Evolutionary conservation across 1,284 basidiomycete genomes (phyloP), one percentile per base, ranked within the genome.

Genomic region (Leccinum fallax): DNA sequence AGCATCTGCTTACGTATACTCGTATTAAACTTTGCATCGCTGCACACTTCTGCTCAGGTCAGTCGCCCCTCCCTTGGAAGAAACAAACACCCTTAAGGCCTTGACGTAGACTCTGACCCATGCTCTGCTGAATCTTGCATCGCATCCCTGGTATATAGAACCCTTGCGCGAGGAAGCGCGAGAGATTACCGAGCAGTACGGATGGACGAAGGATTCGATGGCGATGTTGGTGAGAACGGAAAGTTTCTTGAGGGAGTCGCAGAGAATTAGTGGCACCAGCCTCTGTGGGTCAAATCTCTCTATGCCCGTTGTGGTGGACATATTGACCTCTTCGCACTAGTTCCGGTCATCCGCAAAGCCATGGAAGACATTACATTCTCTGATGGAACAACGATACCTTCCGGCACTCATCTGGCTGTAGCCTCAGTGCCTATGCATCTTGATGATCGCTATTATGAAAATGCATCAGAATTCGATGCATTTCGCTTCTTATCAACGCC

Each of bases 31-130:
- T 79, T 83, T 62, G 77, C 78, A 10, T 74, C 79, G 3, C 68
- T 81, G 57, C 79, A 81, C 56, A 80, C 74, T 4, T 73, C 78
- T 5, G 71, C 81, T 48, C 73, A 72, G 65, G 81, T 79, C n/a
- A 46, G 76, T 65, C 5, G 32, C n/a, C 11, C 2, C 1, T 57
- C 24, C 19, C 43, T 61, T 36, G 3, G 49, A 38, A 24, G n/a
- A 7, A 11, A 11, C 28, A 53, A 13, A 16, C 16, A 5, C 15
- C 36, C 26, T 53, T 60, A 21, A 67, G 36, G 16, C 11, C 32
- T 5, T 30, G 62, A 40, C 46, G 28, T 60, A 80, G 81, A 69
- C 69, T 28, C 70, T 80, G 49, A 69, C 71, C 2, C 76, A 78
- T 19, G 74, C 77, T 32, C 60, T 82, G 21, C 75, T 78, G 46